Evolutionary conservation across 257 asterid genomes (phyloP).

Genomic region (Fraxinus pennsylvanica): DNA sequence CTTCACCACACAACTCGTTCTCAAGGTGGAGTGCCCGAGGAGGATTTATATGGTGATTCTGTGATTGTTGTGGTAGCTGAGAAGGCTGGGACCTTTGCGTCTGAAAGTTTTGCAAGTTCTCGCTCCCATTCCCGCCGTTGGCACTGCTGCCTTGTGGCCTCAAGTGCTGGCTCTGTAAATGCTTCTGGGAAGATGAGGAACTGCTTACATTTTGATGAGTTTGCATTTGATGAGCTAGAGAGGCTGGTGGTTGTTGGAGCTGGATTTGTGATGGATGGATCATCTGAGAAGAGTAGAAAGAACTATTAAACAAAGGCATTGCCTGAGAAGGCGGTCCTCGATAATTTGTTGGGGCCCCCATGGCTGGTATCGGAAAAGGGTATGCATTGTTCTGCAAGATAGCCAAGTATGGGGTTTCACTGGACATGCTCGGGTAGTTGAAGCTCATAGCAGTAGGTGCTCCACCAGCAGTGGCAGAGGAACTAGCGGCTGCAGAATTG

Average conservation of each 20-base stretch:
- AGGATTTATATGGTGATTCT: conserved; percentile 43
- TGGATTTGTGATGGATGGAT: conserved; percentile 78
- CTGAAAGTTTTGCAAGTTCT: conserved; percentile 47
- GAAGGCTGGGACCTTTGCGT: conserved; percentile 52
- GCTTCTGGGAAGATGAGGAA: conserved; percentile 76
- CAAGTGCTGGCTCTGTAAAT: conserved; percentile 60
- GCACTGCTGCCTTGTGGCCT: conserved; percentile 42
- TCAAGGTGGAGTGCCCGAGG: conserved; percentile 52
- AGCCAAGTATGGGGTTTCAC: conserved; percentile 83
- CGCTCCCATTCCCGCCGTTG: conserved; percentile 41
- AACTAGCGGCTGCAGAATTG: conserved; percentile 34
- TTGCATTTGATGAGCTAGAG: conserved; percentile 53
- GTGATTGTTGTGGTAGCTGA: conserved; percentile 50
- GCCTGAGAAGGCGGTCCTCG: conserved; percentile 76
- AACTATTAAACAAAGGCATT: conserved; percentile 79
- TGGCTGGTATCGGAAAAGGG: conserved; percentile 75
- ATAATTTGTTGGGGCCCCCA: conserved; percentile 71
- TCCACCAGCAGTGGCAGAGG: conserved; percentile 40
- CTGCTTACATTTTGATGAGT: conserved; percentile 52
- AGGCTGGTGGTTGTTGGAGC: conserved; percentile 40
- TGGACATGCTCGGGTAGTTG: conserved; percentile 75
- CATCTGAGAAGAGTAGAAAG: conserved; percentile 81
- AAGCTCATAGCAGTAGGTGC: conserved; percentile 66
- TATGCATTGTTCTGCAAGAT: conserved; percentile 76
- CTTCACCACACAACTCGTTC: conserved; percentile 58